phyloP scores from a whole-genome alignment of 2,329 filamentous ascomycete genomes.

The Leptosphaerulina australis region DNA sequence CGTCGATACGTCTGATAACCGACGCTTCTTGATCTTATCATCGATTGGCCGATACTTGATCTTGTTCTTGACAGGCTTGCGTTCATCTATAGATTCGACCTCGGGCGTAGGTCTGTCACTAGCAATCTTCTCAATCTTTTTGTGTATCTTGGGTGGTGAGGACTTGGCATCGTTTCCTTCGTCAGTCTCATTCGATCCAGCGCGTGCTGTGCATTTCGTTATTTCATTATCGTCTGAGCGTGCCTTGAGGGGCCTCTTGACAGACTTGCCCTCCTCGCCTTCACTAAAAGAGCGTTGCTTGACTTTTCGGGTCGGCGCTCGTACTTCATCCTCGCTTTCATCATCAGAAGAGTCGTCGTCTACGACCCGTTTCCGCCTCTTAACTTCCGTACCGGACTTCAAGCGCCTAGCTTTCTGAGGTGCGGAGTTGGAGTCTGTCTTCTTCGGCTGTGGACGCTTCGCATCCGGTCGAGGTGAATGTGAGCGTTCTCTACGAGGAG shows the following conservation, averaged over 20 bases:
- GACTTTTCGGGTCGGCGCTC: conserved; percentile 41
- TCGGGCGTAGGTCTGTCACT: conserved; percentile 43
- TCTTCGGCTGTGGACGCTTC: conserved; percentile 35
- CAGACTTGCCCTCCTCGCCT: conserved; percentile 42
- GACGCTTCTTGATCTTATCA: conserved; percentile 42
- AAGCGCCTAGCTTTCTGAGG: conserved; percentile 45
- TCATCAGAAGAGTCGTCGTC: conserved; percentile 45
- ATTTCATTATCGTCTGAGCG: conserved; percentile 41
- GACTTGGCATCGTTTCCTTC: conserved; percentile 35
- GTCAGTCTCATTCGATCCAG: conserved; percentile 41
- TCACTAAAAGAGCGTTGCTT: conserved; percentile 46
- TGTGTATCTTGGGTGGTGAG: conserved; percentile 34
- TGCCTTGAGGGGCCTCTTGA: conserved; percentile 41
- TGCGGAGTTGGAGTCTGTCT: conserved; percentile 26
- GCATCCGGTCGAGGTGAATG: conserved; percentile 40
- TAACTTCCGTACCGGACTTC: conserved; percentile 43
- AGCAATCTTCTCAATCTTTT: conserved; percentile 33
- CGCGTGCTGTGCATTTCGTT: conserved; percentile 31
- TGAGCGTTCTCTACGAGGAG: conserved; percentile 44
- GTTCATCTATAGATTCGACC: conserved; percentile 45
- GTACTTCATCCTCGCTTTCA: conserved; percentile 48
- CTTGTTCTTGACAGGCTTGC: conserved; percentile 39
- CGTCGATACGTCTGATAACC: conserved; percentile 39
- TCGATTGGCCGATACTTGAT: conserved; percentile 43
- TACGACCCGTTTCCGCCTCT: conserved; percentile 41